Percentiles rank a stretch among this genome's conserved stretches.
phyloP scores from a whole-genome alignment of 768 basidiomycete genomes.

The Hericium erinaceus region DNA sequence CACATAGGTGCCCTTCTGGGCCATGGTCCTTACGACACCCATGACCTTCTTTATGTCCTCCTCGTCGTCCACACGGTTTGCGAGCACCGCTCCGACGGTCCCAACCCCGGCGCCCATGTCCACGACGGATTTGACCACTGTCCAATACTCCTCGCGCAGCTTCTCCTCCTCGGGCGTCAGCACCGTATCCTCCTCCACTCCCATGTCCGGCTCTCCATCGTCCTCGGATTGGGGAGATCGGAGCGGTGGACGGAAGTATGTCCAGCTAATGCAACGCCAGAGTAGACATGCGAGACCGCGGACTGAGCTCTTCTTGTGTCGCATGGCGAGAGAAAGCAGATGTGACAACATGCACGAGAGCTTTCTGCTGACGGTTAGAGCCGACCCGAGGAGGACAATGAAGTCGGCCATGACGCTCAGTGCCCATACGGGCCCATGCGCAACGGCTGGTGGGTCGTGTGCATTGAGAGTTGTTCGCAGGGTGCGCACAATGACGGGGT shows the following conservation, averaged over 20 bases:
- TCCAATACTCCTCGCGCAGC: slow-evolving; percentile 32
- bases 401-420: slow-evolving; percentile 57
- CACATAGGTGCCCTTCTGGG: slow-evolving; percentile 39
- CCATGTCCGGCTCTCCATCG: slow-evolving; percentile 21
- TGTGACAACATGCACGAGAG: slow-evolving; percentile 38
- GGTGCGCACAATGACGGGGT: slow-evolving; percentile 52
- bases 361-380: slow-evolving; percentile 34
- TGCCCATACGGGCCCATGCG: slow-evolving; percentile 75
- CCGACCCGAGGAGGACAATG: slow-evolving; percentile 55
- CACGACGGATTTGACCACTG: slow-evolving; percentile 39
- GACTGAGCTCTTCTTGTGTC: slow-evolving; percentile 54
- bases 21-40: slow-evolving; percentile 46
- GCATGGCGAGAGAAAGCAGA: slow-evolving; percentile 45
- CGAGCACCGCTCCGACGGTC: slow-evolving; percentile 46
- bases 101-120: slow-evolving; percentile 52
- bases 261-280: slow-evolving; percentile 63
- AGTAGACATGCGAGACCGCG: slow-evolving; percentile 50
- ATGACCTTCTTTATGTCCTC: slow-evolving; percentile 36
- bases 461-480: slow-evolving; percentile 53
- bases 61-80: slow-evolving; percentile 24
- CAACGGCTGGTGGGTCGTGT: slow-evolving; percentile 46
- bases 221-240: slow-evolving; percentile 15
- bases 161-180: slow-evolving; percentile 16
- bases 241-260: slow-evolving; percentile 48
- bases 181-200: slow-evolving; percentile 17